Percentiles rank a stretch among this genome's conserved stretches.
Evolutionary conservation across 2,329 filamentous ascomycete species (phyloP).

Genomic region (Botryotinia narcissicola): DNA sequence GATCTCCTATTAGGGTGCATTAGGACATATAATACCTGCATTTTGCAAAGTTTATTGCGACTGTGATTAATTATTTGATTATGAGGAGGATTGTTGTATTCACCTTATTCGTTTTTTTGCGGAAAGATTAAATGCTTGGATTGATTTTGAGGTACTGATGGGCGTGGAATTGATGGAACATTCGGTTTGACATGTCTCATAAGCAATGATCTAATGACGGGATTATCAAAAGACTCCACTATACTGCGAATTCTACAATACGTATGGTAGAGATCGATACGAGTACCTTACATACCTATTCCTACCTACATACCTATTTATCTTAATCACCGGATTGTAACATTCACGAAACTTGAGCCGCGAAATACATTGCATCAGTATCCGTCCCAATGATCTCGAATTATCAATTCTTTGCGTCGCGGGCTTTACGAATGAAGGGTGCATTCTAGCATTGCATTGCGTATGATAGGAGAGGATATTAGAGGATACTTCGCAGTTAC

Average conservation of each 20-base stretch:
- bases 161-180: not conserved
- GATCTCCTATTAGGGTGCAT: not conserved
- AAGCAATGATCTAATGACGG: constrained; percentile 1
- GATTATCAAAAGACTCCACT: not conserved
- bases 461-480: not conserved
- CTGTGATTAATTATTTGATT: not conserved
- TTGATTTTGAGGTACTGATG: not conserved
- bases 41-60: not conserved
- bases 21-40: not conserved
- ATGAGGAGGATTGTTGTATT: not conserved
- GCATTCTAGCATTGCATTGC: not conserved
- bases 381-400: constrained; percentile 7
- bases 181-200: not conserved
- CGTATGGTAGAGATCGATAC: not conserved
- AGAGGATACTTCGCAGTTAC: not conserved
- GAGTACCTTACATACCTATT: not conserved
- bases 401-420: not conserved
- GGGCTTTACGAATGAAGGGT: not conserved
- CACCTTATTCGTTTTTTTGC: not conserved
- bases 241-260: not conserved
- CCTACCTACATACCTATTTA: not conserved
- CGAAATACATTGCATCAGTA: not conserved
- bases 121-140: not conserved
- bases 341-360: constrained; percentile 14
- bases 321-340: not conserved